Evolutionary conservation across 192 early-diverging fungal species (phyloP).

Genomic region (Rhizophagus sp.): DNA sequence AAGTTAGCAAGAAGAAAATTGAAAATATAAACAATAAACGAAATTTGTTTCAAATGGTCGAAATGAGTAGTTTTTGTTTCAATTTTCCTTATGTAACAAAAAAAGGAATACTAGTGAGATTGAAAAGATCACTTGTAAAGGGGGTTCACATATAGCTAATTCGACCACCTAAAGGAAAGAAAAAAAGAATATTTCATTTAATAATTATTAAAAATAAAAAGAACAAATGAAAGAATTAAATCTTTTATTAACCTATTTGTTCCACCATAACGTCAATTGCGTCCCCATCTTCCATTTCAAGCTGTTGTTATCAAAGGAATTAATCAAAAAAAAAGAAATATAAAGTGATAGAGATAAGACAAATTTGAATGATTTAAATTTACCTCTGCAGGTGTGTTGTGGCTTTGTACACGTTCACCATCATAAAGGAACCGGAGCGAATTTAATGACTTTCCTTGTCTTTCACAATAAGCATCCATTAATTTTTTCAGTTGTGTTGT

Average conservation of each 20-base stretch:
- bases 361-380: constrained; percentile 19
- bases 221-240: background rate
- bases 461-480: constrained; percentile 91
- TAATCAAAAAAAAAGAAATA: background rate
- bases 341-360: background rate
- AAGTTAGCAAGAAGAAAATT: background rate
- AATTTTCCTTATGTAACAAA: too few relatives aligned
- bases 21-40: background rate
- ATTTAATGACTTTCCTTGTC: constrained; percentile 75
- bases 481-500: constrained; percentile 87
- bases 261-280: constrained; percentile 93
- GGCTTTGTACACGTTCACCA: constrained; percentile 78
- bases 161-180: background rate
- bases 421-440: constrained; percentile 93
- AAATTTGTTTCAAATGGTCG: too few relatives aligned
- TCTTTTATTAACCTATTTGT: constrained; percentile 69
- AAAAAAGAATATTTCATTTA: background rate
- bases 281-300: constrained; percentile 95
- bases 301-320: constrained; percentile 45
- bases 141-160: background rate
- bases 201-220: background rate
- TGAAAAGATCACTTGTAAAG: background rate
- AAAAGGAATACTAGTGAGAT: background rate
- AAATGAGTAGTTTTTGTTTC: too few relatives aligned
- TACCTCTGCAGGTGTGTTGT: constrained; percentile 85